These are phyloP conservation scores for Astragalus glycyphyllos DNA, from an alignment of 306 rosid species.

Conservation along the genomic window DNA sequence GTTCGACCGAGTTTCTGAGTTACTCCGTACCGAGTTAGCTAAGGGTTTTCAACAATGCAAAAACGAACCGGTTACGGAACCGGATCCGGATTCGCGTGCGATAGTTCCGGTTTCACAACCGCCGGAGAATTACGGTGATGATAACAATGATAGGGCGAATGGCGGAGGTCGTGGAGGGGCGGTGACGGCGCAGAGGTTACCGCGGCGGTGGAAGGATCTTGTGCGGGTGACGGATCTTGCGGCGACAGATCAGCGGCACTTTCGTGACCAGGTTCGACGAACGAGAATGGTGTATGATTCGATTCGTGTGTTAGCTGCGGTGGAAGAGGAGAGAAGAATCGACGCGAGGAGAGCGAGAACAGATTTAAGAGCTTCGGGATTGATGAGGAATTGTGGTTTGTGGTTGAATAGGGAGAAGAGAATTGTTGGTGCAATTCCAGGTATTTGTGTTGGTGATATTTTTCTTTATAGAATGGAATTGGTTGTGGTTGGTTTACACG, in stretches of 20 bases:
- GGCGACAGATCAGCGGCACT: conserved; percentile 62
- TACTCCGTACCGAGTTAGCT: conserved; percentile 60
- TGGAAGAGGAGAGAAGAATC: conserved; percentile 58
- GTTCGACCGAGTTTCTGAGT: conserved; percentile 65
- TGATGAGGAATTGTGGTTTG: conserved; percentile 67
- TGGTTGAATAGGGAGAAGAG: conserved; percentile 93
- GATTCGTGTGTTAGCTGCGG: conserved; percentile 56
- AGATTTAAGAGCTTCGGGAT: conserved; percentile 68
- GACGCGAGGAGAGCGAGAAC: conserved; percentile 52
- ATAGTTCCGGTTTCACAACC: conserved; percentile 59
- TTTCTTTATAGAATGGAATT: conserved; percentile 87
- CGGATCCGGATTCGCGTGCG: conserved; percentile 61
- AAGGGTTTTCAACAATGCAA: conserved; percentile 42
- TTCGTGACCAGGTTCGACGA: conserved; percentile 62
- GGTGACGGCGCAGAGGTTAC: conserved; percentile 1
- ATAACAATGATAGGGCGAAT: neutral
- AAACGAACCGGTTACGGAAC: conserved; percentile 6
- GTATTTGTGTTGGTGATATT: conserved; percentile 81
- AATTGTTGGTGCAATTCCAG: conserved; percentile 91
- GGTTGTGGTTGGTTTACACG: conserved; percentile 88
- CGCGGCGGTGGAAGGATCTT: conserved; percentile 55
- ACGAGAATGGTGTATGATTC: conserved; percentile 83
- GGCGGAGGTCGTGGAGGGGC: neutral
- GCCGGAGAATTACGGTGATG: neutral
- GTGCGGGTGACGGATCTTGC: conserved; percentile 74